Evolutionary conservation across 2,329 filamentous ascomycete genomes (phyloP).

Genomic region (Colletotrichum higginsianum): DNA sequence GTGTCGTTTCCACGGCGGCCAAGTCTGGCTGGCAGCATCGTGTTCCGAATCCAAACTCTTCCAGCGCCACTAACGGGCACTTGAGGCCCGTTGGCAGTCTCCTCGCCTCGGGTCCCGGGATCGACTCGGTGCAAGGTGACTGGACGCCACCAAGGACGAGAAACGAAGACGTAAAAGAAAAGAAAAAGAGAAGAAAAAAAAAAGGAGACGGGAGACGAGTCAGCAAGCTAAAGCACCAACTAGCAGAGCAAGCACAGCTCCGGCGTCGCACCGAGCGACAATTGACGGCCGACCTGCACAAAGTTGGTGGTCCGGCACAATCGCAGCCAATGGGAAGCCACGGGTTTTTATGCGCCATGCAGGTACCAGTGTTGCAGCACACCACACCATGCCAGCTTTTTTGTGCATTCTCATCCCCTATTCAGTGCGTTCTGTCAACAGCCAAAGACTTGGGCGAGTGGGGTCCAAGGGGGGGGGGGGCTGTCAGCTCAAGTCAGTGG

Average conservation of each 20-base stretch:
- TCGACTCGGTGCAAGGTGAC: constrained; percentile 23
- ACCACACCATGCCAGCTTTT: constrained; percentile 35
- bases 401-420: constrained; percentile 36
- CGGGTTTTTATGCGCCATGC: constrained; percentile 26
- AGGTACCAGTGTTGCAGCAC: constrained; percentile 31
- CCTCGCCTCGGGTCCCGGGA: constrained; percentile 2
- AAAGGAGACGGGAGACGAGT: constrained; percentile 28
- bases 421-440: constrained; percentile 21
- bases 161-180: constrained; percentile 27
- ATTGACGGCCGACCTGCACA: constrained; percentile 28
- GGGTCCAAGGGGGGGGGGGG: constrained; percentile 16
- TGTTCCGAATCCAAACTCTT: constrained; percentile 16
- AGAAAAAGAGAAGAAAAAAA: constrained; percentile 15
- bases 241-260: constrained; percentile 10
- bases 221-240: constrained; percentile 8
- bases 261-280: constrained; percentile 32
- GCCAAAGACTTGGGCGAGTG: not conserved
- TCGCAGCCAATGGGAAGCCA: constrained; percentile 23
- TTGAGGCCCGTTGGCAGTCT: constrained; percentile 6
- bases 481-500: not conserved
- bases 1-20: constrained; percentile 22
- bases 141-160: constrained; percentile 35
- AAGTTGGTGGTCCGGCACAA: constrained; percentile 1
- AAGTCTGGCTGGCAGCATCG: not conserved
- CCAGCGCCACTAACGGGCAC: constrained; percentile 36